Percentiles rank a stretch among this genome's conserved stretches.
These are phyloP conservation scores for Gaultheria prostrata DNA, from an alignment of 148 eudicot genomes.

Conservation along the genomic window DNA sequence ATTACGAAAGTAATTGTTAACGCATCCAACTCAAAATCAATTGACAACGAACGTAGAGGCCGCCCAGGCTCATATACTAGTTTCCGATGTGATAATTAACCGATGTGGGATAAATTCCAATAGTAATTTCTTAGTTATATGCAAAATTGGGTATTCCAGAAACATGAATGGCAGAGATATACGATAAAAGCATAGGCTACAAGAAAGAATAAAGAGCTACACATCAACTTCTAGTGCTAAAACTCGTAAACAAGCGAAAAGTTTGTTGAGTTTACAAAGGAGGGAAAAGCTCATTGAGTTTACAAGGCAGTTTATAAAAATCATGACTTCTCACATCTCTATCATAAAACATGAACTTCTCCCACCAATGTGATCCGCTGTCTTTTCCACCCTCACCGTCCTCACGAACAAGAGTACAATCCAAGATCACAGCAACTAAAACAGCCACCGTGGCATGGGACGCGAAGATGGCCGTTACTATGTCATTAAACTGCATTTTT, in stretches of 20 bases:
- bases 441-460: slow-evolving; percentile 61
- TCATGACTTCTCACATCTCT: slow-evolving; percentile 72
- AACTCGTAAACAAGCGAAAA: slow-evolving; percentile 57
- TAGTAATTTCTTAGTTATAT: no score
- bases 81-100: no score
- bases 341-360: slow-evolving; percentile 46
- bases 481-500: slow-evolving; percentile 53
- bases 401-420: slow-evolving; percentile 43
- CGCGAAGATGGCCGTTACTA: slow-evolving; percentile 38
- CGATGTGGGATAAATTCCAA: no score
- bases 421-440: slow-evolving; percentile 45
- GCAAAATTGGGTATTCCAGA: neutral
- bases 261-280: slow-evolving; percentile 52
- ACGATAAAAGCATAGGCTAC: neutral
- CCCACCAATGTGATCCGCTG: slow-evolving; percentile 76
- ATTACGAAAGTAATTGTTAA: neutral
- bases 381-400: slow-evolving; percentile 45
- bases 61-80: no score
- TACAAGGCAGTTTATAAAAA: slow-evolving; percentile 63
- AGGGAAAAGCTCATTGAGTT: slow-evolving; percentile 61
- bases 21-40: no score
- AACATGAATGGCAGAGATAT: neutral
- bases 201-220: no score
- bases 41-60: no score
- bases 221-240: neutral